Percentiles rank a stretch among this genome's conserved stretches.
These are phyloP conservation scores for Coprinellus micaceus DNA, from an alignment of 768 basidiomycete species.

Conservation along the genomic window DNA sequence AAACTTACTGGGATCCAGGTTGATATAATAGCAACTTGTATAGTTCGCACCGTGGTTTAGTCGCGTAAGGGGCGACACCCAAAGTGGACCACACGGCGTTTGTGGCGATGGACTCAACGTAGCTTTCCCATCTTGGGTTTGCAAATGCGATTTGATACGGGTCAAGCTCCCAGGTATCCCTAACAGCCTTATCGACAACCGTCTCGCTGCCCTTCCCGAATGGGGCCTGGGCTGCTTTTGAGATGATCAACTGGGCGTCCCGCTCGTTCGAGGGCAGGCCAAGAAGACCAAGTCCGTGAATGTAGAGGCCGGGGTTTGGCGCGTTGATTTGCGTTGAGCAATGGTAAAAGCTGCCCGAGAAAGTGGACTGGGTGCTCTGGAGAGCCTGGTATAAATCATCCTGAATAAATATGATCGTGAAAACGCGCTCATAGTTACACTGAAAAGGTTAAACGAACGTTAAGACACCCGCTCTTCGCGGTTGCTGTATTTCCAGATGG, in stretches of 20 bases:
- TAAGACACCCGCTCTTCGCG: no score
- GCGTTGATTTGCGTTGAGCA: neutral
- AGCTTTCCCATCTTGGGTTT: conserved; percentile 38
- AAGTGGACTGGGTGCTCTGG: neutral
- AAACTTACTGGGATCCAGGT: conserved; percentile 40
- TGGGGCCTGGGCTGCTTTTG: neutral
- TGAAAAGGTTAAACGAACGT: no score
- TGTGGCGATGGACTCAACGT: conserved; percentile 23
- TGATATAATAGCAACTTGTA: conserved; percentile 45
- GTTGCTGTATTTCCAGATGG: no score
- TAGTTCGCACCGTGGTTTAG: conserved; percentile 21
- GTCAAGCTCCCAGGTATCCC: conserved; percentile 46
- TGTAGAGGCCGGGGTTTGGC: conserved; percentile 3
- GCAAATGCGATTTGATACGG: conserved; percentile 30
- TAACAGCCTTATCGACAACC: conserved; percentile 13
- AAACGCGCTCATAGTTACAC: no score
- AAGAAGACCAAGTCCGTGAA: neutral
- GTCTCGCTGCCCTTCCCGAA: conserved; percentile 1
- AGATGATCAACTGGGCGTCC: neutral
- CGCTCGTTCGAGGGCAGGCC: neutral
- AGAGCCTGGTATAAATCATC: neutral
- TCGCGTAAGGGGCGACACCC: conserved; percentile 25
- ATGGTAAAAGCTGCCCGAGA: neutral
- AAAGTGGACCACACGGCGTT: conserved; percentile 26
- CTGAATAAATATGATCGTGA: no score